Base-by-base conservation (phyloP, 2,329 filamentous ascomycete genomes). In the Cadophora luteo-olivacea region DNA sequence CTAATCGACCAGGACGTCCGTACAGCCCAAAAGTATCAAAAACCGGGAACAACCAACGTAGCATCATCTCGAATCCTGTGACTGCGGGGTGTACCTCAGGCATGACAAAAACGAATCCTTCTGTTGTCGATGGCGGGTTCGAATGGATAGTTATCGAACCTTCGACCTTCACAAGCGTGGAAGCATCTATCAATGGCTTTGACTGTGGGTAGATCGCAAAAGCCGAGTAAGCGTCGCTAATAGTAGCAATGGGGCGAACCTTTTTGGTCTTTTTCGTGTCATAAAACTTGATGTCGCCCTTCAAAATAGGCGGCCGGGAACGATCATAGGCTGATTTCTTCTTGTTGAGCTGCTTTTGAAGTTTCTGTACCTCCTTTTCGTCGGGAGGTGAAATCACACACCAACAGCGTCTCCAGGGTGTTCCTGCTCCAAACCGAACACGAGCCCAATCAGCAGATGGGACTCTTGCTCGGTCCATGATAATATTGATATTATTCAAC, bases 101-200 rank as follows among this genome's bases (percentile, higher is more conserved):
- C 94, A 99, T 97, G 73, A 98, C 90, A 77, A 99, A 99, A 4
- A 99, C 93, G 75, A 97, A 97, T 0, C 96, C 96, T 78, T 99
- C 96, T 0, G 91, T 92, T 2, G 89, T 89, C 0, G 91, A 90
- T 29, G 93, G 89, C 9, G 92, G 90, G 14, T 89, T 87, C 0
- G 91, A 91, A 80, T 97, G 94, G 49, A 97, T 92, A 0, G 92
- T 94, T 69, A 99, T 93, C 71, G 89, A 89, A 11, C 94, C 96
- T 81, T 99, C 96, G 33, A 99, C 87, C 80, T 99, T 99, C 71
- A 98, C 87, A 69, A 99, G 82, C 0, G 95, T 97, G 0, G 96
- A 98, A 68, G 95, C 92, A 74, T 99, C 94, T 68, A 99, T 97
- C 49, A 99, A 83, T 0, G 93, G 91, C 80, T 97, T 97, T 19